Evolutionary conservation across 1,284 basidiomycete species (phyloP).

Genomic region (Leccinum griseonigrum): DNA sequence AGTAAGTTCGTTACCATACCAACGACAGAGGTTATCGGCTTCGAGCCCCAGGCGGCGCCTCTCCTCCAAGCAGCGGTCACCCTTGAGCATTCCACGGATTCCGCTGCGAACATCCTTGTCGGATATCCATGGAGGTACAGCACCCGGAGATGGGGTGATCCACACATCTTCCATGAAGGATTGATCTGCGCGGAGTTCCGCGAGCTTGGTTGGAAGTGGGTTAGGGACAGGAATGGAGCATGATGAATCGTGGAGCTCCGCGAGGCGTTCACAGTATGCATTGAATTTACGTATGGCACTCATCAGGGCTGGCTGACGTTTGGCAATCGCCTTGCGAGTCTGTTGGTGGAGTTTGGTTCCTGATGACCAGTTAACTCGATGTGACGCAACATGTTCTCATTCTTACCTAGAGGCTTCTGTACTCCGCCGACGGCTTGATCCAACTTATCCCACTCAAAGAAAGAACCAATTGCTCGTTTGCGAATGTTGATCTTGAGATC

Average conservation of each 20-base stretch:
- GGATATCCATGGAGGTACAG: too few species aligned
- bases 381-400: background rate
- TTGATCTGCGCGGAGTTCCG: slow-evolving; percentile 27
- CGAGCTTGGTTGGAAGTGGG: slow-evolving; percentile 12
- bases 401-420: slow-evolving; percentile 32
- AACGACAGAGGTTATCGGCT: too few species aligned
- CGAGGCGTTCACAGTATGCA: background rate
- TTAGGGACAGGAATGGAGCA: background rate
- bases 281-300: background rate
- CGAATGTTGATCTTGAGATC: slow-evolving; percentile 41
- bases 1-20: too few species aligned
- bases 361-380: background rate
- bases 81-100: too few species aligned
- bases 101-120: too few species aligned
- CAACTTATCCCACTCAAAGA: slow-evolving; percentile 40
- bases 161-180: slow-evolving; percentile 39
- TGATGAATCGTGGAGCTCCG: background rate
- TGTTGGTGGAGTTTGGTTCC: background rate
- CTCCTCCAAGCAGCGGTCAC: too few species aligned
- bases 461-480: slow-evolving; percentile 34
- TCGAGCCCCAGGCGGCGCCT: too few species aligned
- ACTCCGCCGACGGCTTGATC: slow-evolving; percentile 36
- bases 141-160: slow-evolving; percentile 12
- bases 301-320: background rate
- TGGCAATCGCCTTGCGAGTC: background rate